Conservation (phyloP, 139 green algal species). For the Volvox africanus region DNA sequence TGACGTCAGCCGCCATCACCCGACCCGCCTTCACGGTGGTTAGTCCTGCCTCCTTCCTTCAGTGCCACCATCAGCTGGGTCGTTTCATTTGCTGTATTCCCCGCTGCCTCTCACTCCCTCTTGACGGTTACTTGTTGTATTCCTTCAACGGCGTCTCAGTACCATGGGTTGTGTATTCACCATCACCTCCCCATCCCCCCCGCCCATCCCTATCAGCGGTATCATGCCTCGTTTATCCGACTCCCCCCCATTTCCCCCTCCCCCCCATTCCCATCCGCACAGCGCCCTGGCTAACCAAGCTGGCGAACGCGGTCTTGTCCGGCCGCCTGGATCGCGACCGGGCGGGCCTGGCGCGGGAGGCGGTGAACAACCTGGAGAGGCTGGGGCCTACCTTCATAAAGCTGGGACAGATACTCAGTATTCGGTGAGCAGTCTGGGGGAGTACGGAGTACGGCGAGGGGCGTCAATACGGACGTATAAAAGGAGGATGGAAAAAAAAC, state of each 20-base stretch:
- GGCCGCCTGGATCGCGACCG: conserved; percentile 60
- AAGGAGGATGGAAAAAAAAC: no score
- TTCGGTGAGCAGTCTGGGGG: conserved; percentile 56
- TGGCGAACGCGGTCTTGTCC: conserved; percentile 77
- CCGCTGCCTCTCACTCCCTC: no score
- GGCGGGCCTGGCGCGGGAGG: conserved; percentile 71
- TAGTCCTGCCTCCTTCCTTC: no score
- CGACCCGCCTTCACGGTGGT: no score
- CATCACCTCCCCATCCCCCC: neutral
- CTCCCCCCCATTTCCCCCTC: neutral
- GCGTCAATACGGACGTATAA: no score
- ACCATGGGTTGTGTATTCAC: no score
- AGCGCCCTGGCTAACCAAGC: conserved; percentile 81
- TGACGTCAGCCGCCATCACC: no score
- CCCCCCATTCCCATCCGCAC: neutral
- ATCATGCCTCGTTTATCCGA: neutral
- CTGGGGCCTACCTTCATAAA: conserved; percentile 97
- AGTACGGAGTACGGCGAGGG: neutral
- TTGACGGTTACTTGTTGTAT: no score
- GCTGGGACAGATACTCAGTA: conserved; percentile 87
- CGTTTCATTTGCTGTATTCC: no score
- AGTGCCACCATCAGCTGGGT: no score
- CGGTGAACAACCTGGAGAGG: conserved; percentile 81
- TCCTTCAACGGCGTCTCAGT: no score
- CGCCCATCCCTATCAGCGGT: neutral